phyloP scores from a whole-genome alignment of 2,329 filamentous ascomycete genomes.

The Trichoderma sp. region DNA sequence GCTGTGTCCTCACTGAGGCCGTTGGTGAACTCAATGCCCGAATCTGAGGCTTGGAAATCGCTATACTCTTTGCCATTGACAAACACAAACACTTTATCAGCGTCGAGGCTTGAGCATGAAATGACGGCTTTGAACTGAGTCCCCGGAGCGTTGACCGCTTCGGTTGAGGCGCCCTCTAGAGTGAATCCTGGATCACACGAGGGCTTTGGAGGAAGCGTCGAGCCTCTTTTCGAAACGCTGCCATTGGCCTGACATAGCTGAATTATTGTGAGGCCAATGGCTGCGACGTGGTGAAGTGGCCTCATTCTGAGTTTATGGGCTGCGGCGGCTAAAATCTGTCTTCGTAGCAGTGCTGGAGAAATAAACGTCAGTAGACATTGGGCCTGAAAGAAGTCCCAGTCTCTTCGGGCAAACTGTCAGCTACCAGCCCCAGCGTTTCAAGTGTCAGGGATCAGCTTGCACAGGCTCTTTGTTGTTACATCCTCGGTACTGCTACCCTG shows the following conservation, averaged over 20 bases:
- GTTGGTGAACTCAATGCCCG: constrained; percentile 5
- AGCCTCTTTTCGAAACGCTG: not conserved
- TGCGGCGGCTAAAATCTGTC: not conserved
- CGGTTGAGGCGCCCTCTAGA: constrained; percentile 16
- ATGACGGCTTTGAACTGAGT: constrained; percentile 20
- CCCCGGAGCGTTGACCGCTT: not conserved
- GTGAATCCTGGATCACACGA: constrained; percentile 15
- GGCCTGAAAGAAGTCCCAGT: not conserved
- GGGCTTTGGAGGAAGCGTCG: constrained; percentile 12
- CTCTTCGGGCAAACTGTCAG: not conserved
- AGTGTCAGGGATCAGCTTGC: not conserved
- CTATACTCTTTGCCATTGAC: constrained; percentile 22
- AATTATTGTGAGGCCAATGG: not conserved
- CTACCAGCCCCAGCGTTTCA: not conserved
- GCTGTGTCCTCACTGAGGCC: constrained; percentile 12
- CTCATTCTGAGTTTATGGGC: not conserved
- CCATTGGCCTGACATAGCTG: not conserved
- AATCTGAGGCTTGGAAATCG: constrained; percentile 9
- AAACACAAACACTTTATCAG: constrained; percentile 16
- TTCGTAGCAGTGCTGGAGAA: not conserved
- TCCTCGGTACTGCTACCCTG: not conserved
- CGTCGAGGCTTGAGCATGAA: constrained; percentile 18
- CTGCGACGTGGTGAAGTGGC: not conserved
- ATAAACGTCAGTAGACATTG: not conserved
- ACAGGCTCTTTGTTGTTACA: not conserved